Evolutionary conservation across 208 protist genomes (phyloP).

Genomic region (Leishmania braziliensis): DNA sequence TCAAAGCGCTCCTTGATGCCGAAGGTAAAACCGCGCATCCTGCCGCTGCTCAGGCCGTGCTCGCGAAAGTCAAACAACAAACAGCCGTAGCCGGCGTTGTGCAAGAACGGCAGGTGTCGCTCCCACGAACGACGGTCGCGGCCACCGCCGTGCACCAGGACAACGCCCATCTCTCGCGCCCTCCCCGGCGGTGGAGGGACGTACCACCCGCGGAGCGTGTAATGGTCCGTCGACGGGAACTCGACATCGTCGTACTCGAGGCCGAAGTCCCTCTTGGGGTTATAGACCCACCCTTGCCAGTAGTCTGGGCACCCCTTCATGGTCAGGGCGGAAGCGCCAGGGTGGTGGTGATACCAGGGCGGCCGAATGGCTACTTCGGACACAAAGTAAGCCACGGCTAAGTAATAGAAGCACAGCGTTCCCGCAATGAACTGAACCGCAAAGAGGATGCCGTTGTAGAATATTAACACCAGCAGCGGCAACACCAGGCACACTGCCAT

Average conservation of each 20-base stretch:
- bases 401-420: conserved; percentile 76
- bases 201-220: conserved; percentile 86
- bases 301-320: conserved; percentile 79
- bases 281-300: conserved; percentile 86
- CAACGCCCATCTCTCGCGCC: conserved; percentile 57
- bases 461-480: conserved; percentile 80
- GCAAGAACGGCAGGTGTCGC: conserved; percentile 86
- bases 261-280: conserved; percentile 84
- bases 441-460: conserved; percentile 77
- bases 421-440: conserved; percentile 63
- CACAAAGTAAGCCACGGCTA: conserved; percentile 86
- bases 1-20: conserved; percentile 91
- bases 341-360: conserved; percentile 90
- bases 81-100: conserved; percentile 80
- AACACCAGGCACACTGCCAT: conserved; percentile 57
- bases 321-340: conserved; percentile 54
- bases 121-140: conserved; percentile 90
- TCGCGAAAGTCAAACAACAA: conserved; percentile 93
- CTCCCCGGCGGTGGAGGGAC: conserved; percentile 48
- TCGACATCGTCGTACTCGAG: conserved; percentile 82
- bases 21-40: conserved; percentile 84
- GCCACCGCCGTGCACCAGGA: conserved; percentile 92
- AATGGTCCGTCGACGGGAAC: conserved; percentile 71
- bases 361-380: conserved; percentile 87
- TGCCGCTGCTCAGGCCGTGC: conserved; percentile 85